Evolutionary conservation across 1,284 basidiomycete species (phyloP), one percentile per base, ranked within the genome.

Genomic region (Polyporus tsugae): DNA sequence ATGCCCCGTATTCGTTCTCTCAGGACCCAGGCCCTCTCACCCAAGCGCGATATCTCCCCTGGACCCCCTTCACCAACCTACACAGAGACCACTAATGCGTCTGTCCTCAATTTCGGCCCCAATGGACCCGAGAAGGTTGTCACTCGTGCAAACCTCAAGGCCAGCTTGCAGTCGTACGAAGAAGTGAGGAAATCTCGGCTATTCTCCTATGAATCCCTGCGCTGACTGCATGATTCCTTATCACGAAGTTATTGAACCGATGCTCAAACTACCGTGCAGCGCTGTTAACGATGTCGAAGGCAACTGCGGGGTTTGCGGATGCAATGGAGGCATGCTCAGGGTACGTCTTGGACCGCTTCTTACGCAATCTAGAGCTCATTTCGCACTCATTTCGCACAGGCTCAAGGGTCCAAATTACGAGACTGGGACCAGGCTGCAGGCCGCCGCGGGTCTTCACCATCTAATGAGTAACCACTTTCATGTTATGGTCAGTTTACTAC

Each of bases 381-480:
- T 46, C 65, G 41, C 25, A 46, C 63, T 72, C 60, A 72, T 61
- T 44, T 46, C 65, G 41, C 25, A 46, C 71, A 93, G 92, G 68
- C 81, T 94, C 75, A 94, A 96, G 82, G 89, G 95, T 69, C 87
- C 94, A 60, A 83, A 91, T 73, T 90, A 96, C 80, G 89, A 96
- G 80, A 81, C 93, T 59, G 86, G 95, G 72, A 87, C 91, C 70
- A 83, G 93, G 70, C 80, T 95, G 60, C 90, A 96, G 77, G 94
- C 93, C 41, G 90, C 93, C n/a, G 91, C 93, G 19, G 96, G 96
- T 2, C 82, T 98, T 62, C 95, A 98, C 79, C 95, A 96, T 80
- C 87, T 98, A 72, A 92, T 97, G 76, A 91, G 93, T 65, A 97
- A 97, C 80, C 95, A 97, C 75, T 95, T 94, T 86, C 95, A 96